phyloP scores from a whole-genome alignment of 805 yeast species.

The Kuraishia molischiana region DNA sequence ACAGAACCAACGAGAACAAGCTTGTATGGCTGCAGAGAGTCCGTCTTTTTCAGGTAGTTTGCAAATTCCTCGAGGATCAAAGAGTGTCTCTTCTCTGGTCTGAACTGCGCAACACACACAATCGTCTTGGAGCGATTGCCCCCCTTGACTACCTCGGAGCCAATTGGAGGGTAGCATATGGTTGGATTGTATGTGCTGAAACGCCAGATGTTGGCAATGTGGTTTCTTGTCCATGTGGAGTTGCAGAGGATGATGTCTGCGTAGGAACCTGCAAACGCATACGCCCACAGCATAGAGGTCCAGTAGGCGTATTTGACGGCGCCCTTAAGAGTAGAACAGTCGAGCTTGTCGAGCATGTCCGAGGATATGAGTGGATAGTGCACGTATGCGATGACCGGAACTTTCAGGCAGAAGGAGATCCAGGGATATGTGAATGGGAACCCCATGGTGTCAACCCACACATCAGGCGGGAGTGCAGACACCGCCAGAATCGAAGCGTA shows the following conservation, averaged over 20 bases:
- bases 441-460: conserved; percentile 94
- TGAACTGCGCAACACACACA: conserved; percentile 79
- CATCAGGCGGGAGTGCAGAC: conserved; percentile 62
- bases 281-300: conserved; percentile 52
- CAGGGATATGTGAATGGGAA: conserved; percentile 79
- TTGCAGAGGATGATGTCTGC: conserved; percentile 64
- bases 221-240: conserved; percentile 87
- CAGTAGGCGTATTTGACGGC: conserved; percentile 56
- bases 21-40: conserved; percentile 31
- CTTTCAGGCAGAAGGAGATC: conserved; percentile 40
- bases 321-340: conserved; percentile 14
- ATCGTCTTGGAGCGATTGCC: conserved; percentile 27
- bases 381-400: conserved; percentile 83
- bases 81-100: conserved; percentile 89
- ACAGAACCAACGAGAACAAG: conserved; percentile 80
- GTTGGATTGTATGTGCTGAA: conserved; percentile 25
- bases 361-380: conserved; percentile 88
- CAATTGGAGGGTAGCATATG: conserved; percentile 85
- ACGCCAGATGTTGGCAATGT: conserved; percentile 59
- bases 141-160: conserved; percentile 30
- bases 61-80: conserved; percentile 59
- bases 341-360: conserved; percentile 72
- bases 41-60: conserved; percentile 27
- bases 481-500: conserved; percentile 65
- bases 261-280: conserved; percentile 56